phyloP scores from a whole-genome alignment of 164 flowering plant genomes.

The Vitis rotundifolia region DNA sequence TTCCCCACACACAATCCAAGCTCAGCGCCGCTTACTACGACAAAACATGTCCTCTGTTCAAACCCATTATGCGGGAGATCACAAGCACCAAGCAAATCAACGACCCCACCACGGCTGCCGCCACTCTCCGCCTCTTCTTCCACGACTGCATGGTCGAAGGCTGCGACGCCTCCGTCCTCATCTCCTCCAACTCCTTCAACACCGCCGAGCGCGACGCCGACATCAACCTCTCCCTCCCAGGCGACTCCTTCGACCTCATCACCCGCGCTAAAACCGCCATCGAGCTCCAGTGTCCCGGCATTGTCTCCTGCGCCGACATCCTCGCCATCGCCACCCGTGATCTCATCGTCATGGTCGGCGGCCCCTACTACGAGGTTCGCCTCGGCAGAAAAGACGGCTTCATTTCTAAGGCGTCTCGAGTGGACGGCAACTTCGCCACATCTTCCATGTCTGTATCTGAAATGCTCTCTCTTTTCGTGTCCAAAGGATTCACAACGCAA shows the following conservation, averaged over 20 bases:
- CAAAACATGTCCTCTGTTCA: conserved; percentile 43
- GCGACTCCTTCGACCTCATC: conserved; percentile 70
- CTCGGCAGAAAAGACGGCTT: conserved; percentile 66
- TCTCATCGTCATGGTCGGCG: conserved; percentile 63
- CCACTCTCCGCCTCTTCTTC: conserved; percentile 58
- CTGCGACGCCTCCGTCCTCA: conserved; percentile 57
- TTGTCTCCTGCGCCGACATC: conserved; percentile 76
- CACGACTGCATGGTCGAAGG: conserved; percentile 67
- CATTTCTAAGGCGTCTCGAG: conserved; percentile 36
- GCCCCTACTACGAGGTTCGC: conserved; percentile 53
- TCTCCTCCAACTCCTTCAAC: conserved; percentile 46
- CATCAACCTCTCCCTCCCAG: conserved; percentile 69
- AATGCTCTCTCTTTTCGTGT: conserved; percentile 38
- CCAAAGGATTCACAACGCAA: conserved; percentile 45
- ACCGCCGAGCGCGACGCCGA: conserved; percentile 71
- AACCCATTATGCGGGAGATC: conserved; percentile 34
- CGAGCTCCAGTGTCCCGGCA: conserved; percentile 65
- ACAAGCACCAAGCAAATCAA: conserved; percentile 49
- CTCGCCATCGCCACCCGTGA: conserved; percentile 57
- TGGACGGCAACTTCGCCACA: conserved; percentile 32
- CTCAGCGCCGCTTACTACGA: conserved; percentile 49
- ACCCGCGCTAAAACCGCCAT: conserved; percentile 54
- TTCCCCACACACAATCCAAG: conserved; percentile 10
- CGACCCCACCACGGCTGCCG: conserved; percentile 69
- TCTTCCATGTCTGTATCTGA: conserved; percentile 35